These are phyloP conservation scores for Diaporthe caulivora DNA, from an alignment of 2,329 filamentous ascomycete species.

Conservation along the genomic window DNA sequence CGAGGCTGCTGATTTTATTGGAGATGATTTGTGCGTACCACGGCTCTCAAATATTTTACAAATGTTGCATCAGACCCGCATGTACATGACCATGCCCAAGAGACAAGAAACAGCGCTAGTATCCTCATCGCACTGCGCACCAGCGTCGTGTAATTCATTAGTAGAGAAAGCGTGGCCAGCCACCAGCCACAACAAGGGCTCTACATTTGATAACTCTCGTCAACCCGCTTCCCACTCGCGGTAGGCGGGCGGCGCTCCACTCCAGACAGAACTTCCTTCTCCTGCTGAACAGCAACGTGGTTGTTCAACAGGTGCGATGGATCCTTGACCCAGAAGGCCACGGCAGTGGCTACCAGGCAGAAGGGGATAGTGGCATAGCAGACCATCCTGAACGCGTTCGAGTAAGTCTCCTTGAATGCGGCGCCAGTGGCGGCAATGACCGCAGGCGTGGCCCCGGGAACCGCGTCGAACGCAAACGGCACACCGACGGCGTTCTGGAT, in stretches of 20 bases:
- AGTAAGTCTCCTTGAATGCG: constrained; percentile 48
- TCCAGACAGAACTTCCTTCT: constrained; percentile 43
- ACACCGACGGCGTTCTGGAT: constrained; percentile 49
- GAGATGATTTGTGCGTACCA: background rate
- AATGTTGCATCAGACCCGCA: background rate
- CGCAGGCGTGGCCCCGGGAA: constrained; percentile 43
- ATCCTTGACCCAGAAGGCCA: constrained; percentile 45
- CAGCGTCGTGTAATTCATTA: background rate
- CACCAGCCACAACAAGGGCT: background rate
- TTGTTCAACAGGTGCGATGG: constrained; percentile 48
- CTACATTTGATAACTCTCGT: background rate
- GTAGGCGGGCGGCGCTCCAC: background rate
- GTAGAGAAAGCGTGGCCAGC: background rate
- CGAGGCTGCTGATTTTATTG: background rate
- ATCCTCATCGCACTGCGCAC: background rate
- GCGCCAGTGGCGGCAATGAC: constrained; percentile 30
- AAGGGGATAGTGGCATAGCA: constrained; percentile 47
- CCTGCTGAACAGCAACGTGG: constrained; percentile 48
- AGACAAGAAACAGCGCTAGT: background rate
- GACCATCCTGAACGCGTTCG: constrained; percentile 45
- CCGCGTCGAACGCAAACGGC: constrained; percentile 40
- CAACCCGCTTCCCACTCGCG: background rate
- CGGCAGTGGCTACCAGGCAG: constrained; percentile 42
- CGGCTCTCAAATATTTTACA: background rate
- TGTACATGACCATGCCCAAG: constrained; percentile 2